Evolutionary conservation across 306 rosid genomes (phyloP).

Genomic region (Vigna hirtella): DNA sequence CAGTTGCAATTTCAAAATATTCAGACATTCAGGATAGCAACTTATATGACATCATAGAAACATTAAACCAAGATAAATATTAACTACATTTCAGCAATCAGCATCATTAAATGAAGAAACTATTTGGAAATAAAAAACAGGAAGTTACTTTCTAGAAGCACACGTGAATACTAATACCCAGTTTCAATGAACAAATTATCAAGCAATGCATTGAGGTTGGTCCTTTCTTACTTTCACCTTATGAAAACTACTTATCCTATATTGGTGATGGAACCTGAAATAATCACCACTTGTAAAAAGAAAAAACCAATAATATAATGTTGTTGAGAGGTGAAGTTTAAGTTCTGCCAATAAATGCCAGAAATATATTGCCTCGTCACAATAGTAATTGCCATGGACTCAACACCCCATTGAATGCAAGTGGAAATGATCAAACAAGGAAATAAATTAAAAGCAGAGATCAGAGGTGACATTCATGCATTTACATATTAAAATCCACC

Average conservation of each 20-base stretch:
- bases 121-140: slow-evolving; percentile 16
- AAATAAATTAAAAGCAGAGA: slow-evolving; percentile 7
- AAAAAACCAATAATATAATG: neutral
- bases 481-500: slow-evolving; percentile 15
- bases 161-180: neutral
- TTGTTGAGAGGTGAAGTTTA: slow-evolving; percentile 13
- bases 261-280: slow-evolving; percentile 12
- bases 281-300: neutral
- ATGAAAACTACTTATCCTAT: slow-evolving; percentile 16
- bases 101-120: slow-evolving; percentile 25
- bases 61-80: slow-evolving; percentile 5
- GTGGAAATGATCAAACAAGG: slow-evolving; percentile 25
- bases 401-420: slow-evolving; percentile 15
- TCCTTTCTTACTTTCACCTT: neutral
- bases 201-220: neutral
- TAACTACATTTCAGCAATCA: slow-evolving; percentile 24
- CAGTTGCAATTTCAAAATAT: slow-evolving; percentile 14
- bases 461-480: neutral
- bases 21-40: slow-evolving; percentile 41
- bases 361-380: slow-evolving; percentile 8
- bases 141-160: slow-evolving; percentile 24
- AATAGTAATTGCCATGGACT: neutral
- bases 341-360: slow-evolving; percentile 3
- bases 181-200: slow-evolving; percentile 10
- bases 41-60: neutral